Evolutionary conservation across 1,139 yeast genomes (phyloP), one percentile per base, ranked within the genome.

Genomic region (Chernovozyma sophiae-reginae): DNA sequence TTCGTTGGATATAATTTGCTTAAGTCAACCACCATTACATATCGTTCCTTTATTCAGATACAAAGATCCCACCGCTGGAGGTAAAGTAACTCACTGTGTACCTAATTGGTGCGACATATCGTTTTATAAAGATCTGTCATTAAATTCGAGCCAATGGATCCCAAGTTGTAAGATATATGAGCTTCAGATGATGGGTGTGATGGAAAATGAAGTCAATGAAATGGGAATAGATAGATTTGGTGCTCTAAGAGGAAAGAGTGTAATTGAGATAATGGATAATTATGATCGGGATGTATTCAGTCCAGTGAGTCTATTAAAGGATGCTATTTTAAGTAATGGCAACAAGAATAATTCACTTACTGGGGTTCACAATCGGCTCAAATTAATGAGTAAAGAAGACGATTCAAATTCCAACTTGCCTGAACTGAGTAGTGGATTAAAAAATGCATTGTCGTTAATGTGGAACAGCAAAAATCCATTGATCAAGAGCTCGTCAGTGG

Each of bases 71-170:
- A 61, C 64, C 37, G 63, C 68, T 11, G 48, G 53, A 25, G 78
- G 79, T 4, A 65, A 67, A 32, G 60, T 86, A 4, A 74, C 79
- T 26, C 86, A 86, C 53, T 85, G 95, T 53, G 84, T 89, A 5
- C 97, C 98, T 2, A 83, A 85, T 37, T 92, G 97, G 97, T 76
- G 94, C 48, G 96, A 92, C 54, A 82, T 90, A 12, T 86, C 95
- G 1, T 92, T 84, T 52, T 92, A 94, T 83, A 77, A 75, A 38
- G 86, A 81, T 25, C 47, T 50, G 46, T 60, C 11, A 55, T 68
- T n/a, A 62, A 64, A 15, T 65, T 60, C 69, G 14, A 69, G 70
- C 30, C 86, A 82, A 47, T 92, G 97, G 97, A 76, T 83, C 20
- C 97, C 98, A 1, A 68, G 95, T 25, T 89, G 97, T 58, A 89